Evolutionary conservation across 2,329 filamentous ascomycete species (phyloP), one percentile per base, ranked within the genome.

Genomic region (Pseudogymnoascus sp.): DNA sequence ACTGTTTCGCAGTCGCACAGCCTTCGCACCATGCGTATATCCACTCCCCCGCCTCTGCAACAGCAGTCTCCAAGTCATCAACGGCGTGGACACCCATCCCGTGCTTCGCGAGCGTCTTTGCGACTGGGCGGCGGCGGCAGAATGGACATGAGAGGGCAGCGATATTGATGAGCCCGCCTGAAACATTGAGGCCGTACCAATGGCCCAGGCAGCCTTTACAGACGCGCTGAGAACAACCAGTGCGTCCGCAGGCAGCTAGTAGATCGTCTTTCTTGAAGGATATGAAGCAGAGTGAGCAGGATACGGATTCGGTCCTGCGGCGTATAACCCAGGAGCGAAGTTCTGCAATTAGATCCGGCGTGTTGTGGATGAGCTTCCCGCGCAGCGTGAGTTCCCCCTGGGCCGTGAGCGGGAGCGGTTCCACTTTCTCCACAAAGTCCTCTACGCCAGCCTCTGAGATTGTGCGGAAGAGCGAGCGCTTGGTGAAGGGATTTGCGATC

Each of bases 11-110:
- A 0, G 11, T 4, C 46, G 26, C 46, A 19, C 46, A 79, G 71
- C 0, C 78, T 80, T 5, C n/a, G 28, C 50, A 56, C 50, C 50
- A 56, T 0, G 50, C 50, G 16, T 56, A 33, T 19, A 56, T 56
- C 50, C 50, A 56, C 26, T 56, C 26, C 10, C 50, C 50, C 4
- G 10, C 26, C 8, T 33, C 50, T n/a, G 6, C 14, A 33, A 56
- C n/a, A 4, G 50, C 50, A 56, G 5, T 16, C 8, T 56, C 26
- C n/a, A 56, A 16, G 26, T 8, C n/a, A 0, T 1, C 10, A 19
- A 56, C 26, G 10, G 50, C 50, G 7, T 56, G 50, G n/a, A 56
- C 11, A 12, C 50, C 50, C n/a, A 16, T 33, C 26, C 50, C 50
- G 4, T 33, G 10, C 5, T 33, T 56, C n/a, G 50, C 28, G 1